Evolutionary conservation across 441 rosid species (phyloP).

Genomic region (Adansonia madagascariensis): DNA sequence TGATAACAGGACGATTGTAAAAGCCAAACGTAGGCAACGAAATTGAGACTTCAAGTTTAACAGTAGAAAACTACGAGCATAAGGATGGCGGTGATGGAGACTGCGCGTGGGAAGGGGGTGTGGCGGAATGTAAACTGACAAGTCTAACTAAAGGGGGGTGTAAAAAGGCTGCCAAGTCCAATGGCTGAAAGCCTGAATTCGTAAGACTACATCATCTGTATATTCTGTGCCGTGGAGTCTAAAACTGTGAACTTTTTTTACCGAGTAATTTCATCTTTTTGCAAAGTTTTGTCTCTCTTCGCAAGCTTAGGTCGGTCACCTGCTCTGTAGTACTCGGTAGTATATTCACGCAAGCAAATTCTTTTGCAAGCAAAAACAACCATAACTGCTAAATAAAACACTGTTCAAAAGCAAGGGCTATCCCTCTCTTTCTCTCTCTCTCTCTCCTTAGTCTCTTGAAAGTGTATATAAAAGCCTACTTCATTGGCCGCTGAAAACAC

Average conservation of each 20-base stretch:
- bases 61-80: neutral
- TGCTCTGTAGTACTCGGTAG: neutral
- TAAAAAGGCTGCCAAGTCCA: neutral
- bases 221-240: neutral
- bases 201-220: neutral
- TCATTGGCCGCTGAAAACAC: conserved; percentile 32
- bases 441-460: neutral
- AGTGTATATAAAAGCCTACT: conserved; percentile 27
- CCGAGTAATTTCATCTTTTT: neutral
- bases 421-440: neutral
- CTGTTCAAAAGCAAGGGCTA: conserved; percentile 9
- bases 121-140: neutral
- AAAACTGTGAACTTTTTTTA: neutral
- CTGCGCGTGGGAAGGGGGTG: conserved; percentile 22
- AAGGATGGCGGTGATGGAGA: neutral
- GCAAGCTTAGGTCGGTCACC: conserved; percentile 22
- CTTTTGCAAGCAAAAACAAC: conserved; percentile 24
- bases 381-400: conserved; percentile 19
- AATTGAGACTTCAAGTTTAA: neutral
- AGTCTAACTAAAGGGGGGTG: neutral
- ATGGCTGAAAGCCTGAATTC: conserved; percentile 12
- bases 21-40: neutral
- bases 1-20: too few species aligned
- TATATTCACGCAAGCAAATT: conserved; percentile 17
- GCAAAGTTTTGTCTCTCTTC: neutral